phyloP scores from a whole-genome alignment of 495 filamentous ascomycete genomes.

The Xylaria longipes region DNA sequence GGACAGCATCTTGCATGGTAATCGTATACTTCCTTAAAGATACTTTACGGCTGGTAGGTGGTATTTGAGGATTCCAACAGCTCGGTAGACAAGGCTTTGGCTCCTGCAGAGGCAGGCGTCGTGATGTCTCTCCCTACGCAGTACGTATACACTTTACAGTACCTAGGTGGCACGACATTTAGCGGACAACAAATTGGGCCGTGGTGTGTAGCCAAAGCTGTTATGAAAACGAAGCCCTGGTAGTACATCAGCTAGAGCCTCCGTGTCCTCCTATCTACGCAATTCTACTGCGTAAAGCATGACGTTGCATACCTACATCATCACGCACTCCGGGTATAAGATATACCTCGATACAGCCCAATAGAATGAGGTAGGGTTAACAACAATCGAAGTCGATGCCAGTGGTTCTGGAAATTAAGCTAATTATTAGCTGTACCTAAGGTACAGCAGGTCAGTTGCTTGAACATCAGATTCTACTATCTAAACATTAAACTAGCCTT shows the following conservation, averaged over 20 bases:
- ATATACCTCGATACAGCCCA: background rate
- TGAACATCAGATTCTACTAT: too few species aligned
- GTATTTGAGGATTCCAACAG: slow-evolving; percentile 1
- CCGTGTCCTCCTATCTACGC: background rate
- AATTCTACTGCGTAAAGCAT: background rate
- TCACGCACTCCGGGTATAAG: background rate
- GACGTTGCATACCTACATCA: background rate
- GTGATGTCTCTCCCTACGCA: background rate
- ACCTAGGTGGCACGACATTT: background rate
- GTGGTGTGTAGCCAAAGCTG: background rate
- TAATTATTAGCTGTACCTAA: background rate
- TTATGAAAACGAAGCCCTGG: background rate
- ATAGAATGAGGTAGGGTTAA: background rate
- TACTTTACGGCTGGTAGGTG: background rate
- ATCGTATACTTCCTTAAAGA: too few species aligned
- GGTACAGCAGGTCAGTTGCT: too few species aligned
- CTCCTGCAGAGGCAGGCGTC: background rate
- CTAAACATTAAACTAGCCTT: too few species aligned
- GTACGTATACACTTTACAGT: background rate
- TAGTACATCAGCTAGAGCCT: background rate
- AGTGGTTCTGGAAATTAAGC: background rate
- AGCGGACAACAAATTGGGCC: background rate
- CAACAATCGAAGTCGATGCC: background rate
- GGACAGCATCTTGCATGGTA: background rate
- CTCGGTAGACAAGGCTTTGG: slow-evolving; percentile 9